A percentile compares a stretch with the other conserved stretches of the same genome.
Conservation (phyloP, 1,284 basidiomycete genomes). For the Heterobasidion annosum region DNA sequence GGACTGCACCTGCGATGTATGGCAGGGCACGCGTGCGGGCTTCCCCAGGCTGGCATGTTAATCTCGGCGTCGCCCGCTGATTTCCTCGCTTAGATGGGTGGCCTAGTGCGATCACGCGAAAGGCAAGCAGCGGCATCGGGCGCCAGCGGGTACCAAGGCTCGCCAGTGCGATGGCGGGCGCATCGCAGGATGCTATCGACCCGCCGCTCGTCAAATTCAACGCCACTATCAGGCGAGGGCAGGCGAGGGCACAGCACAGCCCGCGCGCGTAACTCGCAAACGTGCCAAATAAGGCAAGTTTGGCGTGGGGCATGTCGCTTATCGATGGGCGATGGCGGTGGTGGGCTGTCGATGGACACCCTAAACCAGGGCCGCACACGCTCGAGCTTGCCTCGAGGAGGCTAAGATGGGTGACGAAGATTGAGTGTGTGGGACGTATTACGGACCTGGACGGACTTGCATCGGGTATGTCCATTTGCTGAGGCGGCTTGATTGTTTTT, state of each 20-base stretch:
- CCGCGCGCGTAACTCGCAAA: too few species aligned
- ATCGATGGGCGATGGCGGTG: constrained; percentile 2
- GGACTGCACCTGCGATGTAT: not conserved
- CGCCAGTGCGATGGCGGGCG: too few species aligned
- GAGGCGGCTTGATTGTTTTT: too few species aligned
- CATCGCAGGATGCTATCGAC: not conserved
- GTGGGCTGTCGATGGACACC: not conserved
- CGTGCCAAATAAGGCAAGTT: constrained; percentile 1
- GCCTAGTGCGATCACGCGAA: not conserved
- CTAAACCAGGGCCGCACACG: not conserved
- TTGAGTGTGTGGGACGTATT: not conserved
- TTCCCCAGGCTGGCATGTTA: not conserved
- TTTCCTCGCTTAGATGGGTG: not conserved
- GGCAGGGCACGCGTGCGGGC: not conserved
- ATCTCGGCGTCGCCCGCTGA: not conserved
- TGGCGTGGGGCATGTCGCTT: not conserved
- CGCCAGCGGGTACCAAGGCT: too few species aligned
- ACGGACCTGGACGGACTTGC: not conserved
- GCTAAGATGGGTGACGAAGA: not conserved
- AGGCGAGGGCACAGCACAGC: not conserved
- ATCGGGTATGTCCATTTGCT: not conserved
- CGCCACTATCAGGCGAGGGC: not conserved
- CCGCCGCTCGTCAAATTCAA: not conserved
- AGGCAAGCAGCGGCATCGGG: not conserved
- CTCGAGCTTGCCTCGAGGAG: not conserved